phyloP scores from a whole-genome alignment of 306 rosid genomes.

The Sophora flavescens region DNA sequence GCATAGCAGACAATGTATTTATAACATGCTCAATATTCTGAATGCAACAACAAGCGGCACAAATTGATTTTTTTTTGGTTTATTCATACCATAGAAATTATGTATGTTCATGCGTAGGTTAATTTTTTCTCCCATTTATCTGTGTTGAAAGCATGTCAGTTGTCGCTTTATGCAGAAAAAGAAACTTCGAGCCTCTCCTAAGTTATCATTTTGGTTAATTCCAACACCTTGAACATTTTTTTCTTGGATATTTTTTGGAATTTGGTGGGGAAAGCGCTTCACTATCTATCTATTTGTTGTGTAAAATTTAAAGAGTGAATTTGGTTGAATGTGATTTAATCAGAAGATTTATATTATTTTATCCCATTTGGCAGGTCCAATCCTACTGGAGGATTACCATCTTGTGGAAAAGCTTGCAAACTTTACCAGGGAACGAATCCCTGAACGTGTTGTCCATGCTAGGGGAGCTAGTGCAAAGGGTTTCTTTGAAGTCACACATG shows the following conservation, averaged over 20 bases:
- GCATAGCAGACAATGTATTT: neutral
- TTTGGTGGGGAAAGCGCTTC: neutral
- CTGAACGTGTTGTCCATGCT: constrained; percentile 97
- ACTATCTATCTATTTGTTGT: constrained; percentile 7
- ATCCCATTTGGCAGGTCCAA: constrained; percentile 71
- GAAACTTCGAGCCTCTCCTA: neutral
- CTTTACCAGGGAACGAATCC: constrained; percentile 87
- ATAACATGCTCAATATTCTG: neutral
- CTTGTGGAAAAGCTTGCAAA: constrained; percentile 92
- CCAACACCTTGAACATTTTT: neutral
- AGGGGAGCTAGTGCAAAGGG: constrained; percentile 99
- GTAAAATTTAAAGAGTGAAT: neutral
- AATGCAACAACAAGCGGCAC: constrained; percentile 9
- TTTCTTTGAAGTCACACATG: constrained; percentile 98
- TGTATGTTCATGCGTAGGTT: neutral
- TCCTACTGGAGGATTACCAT: constrained; percentile 95
- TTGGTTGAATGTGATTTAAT: neutral
- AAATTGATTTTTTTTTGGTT: neutral
- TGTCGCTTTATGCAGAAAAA: neutral
- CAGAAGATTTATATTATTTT: constrained; percentile 13
- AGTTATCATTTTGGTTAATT: neutral
- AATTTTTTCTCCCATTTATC: constrained; percentile 4
- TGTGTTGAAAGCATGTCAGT: constrained; percentile 8
- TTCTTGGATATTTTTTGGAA: neutral
- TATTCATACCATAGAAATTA: neutral